These are phyloP conservation scores for Tulasnella calospora DNA, from an alignment of 768 basidiomycete genomes.

Conservation along the genomic window DNA sequence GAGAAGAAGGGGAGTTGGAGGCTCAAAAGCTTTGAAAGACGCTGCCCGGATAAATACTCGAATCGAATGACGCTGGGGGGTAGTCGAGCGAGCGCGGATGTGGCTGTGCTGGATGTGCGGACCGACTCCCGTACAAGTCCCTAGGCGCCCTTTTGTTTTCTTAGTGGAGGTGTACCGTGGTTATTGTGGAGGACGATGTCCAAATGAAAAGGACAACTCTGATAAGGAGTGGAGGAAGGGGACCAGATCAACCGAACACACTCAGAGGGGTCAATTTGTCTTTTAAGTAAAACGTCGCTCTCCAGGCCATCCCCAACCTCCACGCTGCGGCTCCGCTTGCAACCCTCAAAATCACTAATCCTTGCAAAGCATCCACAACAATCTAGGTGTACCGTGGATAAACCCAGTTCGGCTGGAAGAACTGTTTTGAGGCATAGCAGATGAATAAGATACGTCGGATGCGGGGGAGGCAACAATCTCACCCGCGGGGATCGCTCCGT, in stretches of 20 bases:
- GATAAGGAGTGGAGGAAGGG: neutral
- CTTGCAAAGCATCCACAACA: neutral
- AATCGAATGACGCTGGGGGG: neutral
- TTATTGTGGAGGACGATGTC: neutral
- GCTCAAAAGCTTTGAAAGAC: neutral
- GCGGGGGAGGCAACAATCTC: neutral
- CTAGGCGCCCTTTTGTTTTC: neutral
- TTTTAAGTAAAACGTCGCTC: neutral
- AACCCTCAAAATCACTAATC: no score
- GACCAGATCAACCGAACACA: neutral
- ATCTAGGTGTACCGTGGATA: neutral
- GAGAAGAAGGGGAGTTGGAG: neutral
- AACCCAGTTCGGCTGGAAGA: neutral
- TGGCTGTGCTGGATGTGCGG: neutral
- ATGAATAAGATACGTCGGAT: neutral
- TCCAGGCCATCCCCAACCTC: neutral
- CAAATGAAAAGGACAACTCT: neutral
- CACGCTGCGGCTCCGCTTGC: neutral
- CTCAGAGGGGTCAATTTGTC: neutral
- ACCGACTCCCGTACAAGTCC: neutral
- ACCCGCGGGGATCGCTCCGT: neutral
- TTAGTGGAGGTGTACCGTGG: neutral
- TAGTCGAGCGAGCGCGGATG: neutral
- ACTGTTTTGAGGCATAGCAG: neutral
- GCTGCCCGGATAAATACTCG: neutral